Percentiles rank a stretch among this genome's conserved stretches.
Conservation (phyloP, 2,329 filamentous ascomycete species). For the Claviceps sp. region DNA sequence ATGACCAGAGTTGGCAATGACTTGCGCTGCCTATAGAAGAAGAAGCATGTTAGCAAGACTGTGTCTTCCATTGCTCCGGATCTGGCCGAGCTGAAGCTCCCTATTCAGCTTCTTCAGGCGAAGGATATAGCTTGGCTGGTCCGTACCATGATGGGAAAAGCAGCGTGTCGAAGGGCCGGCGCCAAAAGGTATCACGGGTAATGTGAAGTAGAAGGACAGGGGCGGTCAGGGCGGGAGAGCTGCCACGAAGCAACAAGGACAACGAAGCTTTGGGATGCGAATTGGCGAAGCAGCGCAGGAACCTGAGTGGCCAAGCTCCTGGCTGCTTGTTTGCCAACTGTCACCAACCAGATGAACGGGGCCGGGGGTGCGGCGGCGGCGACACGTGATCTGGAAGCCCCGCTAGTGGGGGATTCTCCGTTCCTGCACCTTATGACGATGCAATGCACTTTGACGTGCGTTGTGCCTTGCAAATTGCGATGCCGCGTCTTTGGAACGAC, state of each 20-base stretch:
- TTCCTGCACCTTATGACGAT: background rate
- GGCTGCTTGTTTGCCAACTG: constrained; percentile 1
- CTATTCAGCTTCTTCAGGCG: background rate
- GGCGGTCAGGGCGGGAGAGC: background rate
- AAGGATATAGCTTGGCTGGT: background rate
- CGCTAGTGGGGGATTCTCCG: background rate
- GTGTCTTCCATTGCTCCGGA: background rate
- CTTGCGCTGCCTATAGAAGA: constrained; percentile 25
- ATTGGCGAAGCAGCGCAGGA: background rate
- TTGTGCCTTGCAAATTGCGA: too few species aligned
- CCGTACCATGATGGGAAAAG: constrained; percentile 3
- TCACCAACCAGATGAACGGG: background rate
- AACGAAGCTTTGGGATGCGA: background rate
- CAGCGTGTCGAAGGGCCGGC: background rate
- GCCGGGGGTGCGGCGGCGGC: background rate
- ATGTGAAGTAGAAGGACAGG: background rate
- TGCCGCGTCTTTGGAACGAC: too few species aligned
- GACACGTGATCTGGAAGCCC: background rate
- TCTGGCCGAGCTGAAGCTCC: background rate
- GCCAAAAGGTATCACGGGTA: constrained; percentile 1
- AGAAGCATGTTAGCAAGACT: constrained; percentile 12
- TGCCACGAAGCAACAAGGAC: background rate
- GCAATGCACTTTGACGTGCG: too few species aligned
- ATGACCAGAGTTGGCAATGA: constrained; percentile 45
- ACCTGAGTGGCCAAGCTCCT: background rate